Base-by-base conservation (phyloP, 352 stramenopile species). In the Nothophytophthora sp. region DNA sequence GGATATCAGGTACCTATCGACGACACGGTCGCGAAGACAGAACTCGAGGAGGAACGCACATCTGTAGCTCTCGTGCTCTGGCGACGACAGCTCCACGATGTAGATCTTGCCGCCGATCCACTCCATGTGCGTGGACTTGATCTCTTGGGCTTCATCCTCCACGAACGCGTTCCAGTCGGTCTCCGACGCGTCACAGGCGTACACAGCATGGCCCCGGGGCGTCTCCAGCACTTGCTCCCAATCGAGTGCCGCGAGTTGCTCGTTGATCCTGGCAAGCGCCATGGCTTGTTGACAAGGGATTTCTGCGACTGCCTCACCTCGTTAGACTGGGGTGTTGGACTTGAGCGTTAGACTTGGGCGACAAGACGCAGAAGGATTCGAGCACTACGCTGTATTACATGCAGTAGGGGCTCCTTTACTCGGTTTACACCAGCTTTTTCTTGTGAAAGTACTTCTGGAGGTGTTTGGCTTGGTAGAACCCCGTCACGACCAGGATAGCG, bases 401-500 rank as follows among this genome's bases (percentile, higher is more conserved):
- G n/a, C n/a, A n/a, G n/a, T n/a, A n/a, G n/a, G n/a, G n/a, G n/a
- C n/a, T n/a, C n/a, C n/a, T 20, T n/a, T 34, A 11, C 19, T 36
- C 4, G 40, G 2, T 40, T 34, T 79, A 92, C n/a, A 92, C 81
- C 29, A 93, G 63, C 52, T 96, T 96, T 47, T 94, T 96, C 55
- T 86, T 86, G 49, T 88, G 70, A 46, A 96, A 91, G 60, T 88
- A 96, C 50, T 67, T 53, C 51, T 90, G 73, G 18, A 96, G 64
- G 46, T 96, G 71, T 40, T 88, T 80, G 13, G 82, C 78, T 52
- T 96, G 86, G 60, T 85, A 93, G 25, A 92, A 73, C 12, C 73
- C 77, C 2, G 79, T 86, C 25, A 80, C 46, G 11, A 94, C 34
- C 35, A 94, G 55, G 24, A 94, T 72, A 13, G 62, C 57, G 47